A percentile compares a stretch with the other conserved stretches of the same genome.
Evolutionary conservation across 768 basidiomycete species (phyloP).

Genomic region (Lenzites betulinus): DNA sequence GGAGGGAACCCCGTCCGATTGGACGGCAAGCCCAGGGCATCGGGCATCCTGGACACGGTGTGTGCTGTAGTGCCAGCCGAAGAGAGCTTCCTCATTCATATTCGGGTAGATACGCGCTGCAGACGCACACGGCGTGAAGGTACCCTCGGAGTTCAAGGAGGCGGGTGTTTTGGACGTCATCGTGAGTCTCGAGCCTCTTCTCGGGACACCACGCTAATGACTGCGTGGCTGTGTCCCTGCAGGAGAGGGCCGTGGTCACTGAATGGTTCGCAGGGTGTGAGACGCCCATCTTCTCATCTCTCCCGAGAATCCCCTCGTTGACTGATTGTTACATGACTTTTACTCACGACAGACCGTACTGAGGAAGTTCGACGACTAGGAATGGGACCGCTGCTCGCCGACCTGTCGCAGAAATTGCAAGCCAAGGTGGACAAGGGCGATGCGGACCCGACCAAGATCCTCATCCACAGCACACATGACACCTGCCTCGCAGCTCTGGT

Average conservation of each 20-base stretch:
- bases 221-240: neutral
- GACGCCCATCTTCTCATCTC: constrained; percentile 12
- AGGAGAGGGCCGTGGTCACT: constrained; percentile 73
- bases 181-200: constrained; percentile 37
- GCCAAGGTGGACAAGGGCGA: constrained; percentile 49
- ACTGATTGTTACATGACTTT: neutral
- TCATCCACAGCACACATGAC: constrained; percentile 74
- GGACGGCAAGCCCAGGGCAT: constrained; percentile 75
- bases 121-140: constrained; percentile 66
- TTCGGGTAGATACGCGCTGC: constrained; percentile 59
- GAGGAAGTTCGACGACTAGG: constrained; percentile 76
- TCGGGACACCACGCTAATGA: neutral
- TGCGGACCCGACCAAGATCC: constrained; percentile 57
- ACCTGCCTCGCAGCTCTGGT: constrained; percentile 66
- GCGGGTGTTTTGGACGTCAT: constrained; percentile 57
- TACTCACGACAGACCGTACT: constrained; percentile 53
- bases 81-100: neutral
- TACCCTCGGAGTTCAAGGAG: constrained; percentile 75
- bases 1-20: constrained; percentile 69
- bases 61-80: constrained; percentile 1
- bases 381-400: constrained; percentile 73
- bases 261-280: constrained; percentile 78
- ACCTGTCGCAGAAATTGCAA: constrained; percentile 65
- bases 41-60: constrained; percentile 75
- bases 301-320: neutral